Conservation (phyloP, 148 eudicot genomes). For the Mesembryanthemum crystallinum region DNA sequence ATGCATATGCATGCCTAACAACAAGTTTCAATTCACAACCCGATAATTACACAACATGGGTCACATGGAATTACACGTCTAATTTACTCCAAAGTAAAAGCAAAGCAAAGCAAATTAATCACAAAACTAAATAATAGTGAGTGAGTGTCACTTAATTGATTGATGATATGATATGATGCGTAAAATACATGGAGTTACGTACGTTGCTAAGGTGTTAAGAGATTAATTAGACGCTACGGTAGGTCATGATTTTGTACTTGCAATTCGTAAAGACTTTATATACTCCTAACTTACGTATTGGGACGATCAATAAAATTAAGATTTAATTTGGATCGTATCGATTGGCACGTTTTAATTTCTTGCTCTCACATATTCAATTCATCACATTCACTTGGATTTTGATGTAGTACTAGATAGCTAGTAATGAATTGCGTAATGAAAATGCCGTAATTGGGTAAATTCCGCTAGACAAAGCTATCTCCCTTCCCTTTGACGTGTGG, state of each 20-base stretch:
- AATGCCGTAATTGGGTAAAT: conserved; percentile 24
- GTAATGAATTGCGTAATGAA: not conserved
- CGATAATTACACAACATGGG: not conserved
- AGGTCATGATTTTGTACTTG: not conserved
- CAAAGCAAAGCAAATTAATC: not conserved
- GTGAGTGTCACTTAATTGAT: not conserved
- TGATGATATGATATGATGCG: not conserved
- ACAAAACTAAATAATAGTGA: not conserved
- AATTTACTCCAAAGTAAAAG: conserved; percentile 36
- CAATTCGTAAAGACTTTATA: no score
- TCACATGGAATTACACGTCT: conserved; percentile 37
- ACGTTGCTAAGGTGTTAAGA: conserved; percentile 5
- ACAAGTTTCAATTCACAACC: conserved; percentile 8
- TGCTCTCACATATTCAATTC: not conserved
- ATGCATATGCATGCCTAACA: no score
- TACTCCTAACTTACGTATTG: no score
- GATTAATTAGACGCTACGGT: conserved; percentile 37
- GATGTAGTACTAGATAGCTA: not conserved
- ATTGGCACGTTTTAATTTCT: not conserved
- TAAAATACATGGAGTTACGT: not conserved
- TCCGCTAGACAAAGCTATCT: conserved; percentile 34
- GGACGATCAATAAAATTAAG: not conserved
- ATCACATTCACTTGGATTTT: not conserved
- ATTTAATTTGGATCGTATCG: not conserved
- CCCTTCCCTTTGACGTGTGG: conserved; percentile 18